These are phyloP conservation scores for Penicillium canescens DNA, from an alignment of 495 filamentous ascomycete genomes.

Conservation along the genomic window DNA sequence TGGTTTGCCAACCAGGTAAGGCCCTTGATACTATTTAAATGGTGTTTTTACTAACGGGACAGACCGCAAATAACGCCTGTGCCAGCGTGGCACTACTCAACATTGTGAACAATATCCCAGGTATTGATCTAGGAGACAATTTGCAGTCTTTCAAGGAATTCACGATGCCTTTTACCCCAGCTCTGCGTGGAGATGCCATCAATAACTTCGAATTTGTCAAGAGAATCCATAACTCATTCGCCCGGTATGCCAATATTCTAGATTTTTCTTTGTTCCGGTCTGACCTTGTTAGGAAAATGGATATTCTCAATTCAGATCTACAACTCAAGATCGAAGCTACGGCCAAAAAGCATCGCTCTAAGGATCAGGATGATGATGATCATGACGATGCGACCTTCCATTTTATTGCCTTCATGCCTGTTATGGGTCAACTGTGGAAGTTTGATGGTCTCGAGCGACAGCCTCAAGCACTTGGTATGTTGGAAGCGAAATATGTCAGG, in stretches of 20 bases:
- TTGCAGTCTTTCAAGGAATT: slow-evolving; percentile 70
- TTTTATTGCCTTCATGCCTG: slow-evolving; percentile 87
- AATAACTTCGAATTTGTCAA: slow-evolving; percentile 76
- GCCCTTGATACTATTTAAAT: background rate
- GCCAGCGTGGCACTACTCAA: slow-evolving; percentile 87
- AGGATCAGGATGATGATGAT: slow-evolving; percentile 38
- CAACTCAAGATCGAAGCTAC: slow-evolving; percentile 61
- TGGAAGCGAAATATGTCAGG: background rate
- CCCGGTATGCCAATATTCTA: slow-evolving; percentile 53
- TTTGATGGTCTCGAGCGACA: slow-evolving; percentile 81
- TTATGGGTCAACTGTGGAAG: slow-evolving; percentile 75
- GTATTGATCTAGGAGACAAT: slow-evolving; percentile 63
- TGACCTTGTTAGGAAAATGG: slow-evolving; percentile 58
- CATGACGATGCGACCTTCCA: slow-evolving; percentile 64
- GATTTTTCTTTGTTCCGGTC: background rate
- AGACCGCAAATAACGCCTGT: slow-evolving; percentile 82
- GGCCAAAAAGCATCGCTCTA: slow-evolving; percentile 40
- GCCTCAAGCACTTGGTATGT: slow-evolving; percentile 70
- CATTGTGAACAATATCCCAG: slow-evolving; percentile 80
- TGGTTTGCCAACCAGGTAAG: slow-evolving; percentile 95
- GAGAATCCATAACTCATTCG: slow-evolving; percentile 81
- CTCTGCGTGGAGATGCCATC: slow-evolving; percentile 72
- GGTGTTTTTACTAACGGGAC: slow-evolving; percentile 9
- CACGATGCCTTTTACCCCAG: slow-evolving; percentile 65
- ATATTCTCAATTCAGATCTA: slow-evolving; percentile 76